Conservation (phyloP, 441 rosid species). For the Gossypium davidsonii region DNA sequence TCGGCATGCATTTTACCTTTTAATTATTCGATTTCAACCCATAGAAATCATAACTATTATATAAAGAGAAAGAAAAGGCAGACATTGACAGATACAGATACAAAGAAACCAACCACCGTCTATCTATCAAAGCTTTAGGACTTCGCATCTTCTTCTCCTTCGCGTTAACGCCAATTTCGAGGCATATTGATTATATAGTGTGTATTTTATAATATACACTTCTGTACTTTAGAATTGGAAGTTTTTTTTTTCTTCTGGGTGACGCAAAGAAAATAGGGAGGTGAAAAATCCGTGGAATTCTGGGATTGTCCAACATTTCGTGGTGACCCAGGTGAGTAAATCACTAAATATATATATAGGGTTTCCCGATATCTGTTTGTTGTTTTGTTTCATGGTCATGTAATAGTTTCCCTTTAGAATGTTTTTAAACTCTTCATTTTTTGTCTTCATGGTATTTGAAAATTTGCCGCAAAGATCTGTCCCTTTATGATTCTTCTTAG, state of each 20-base stretch:
- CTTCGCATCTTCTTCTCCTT: background rate
- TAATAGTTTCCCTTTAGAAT: background rate
- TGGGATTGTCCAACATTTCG: slow-evolving; percentile 17
- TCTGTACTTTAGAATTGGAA: background rate
- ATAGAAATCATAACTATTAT: too few species aligned
- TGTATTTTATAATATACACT: background rate
- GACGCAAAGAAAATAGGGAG: slow-evolving; percentile 3
- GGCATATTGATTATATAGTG: background rate
- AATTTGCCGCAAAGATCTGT: slow-evolving; percentile 8
- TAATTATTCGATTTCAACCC: too few species aligned
- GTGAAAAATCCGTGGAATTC: slow-evolving; percentile 5
- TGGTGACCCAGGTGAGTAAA: slow-evolving; percentile 27
- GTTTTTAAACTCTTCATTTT: background rate
- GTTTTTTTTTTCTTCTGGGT: background rate
- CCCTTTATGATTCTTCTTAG: background rate
- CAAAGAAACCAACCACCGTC: background rate
- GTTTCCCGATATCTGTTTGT: background rate
- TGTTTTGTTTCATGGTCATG: background rate
- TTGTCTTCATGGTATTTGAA: background rate
- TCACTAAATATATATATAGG: slow-evolving; percentile 6
- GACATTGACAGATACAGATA: background rate
- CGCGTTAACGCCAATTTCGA: background rate
- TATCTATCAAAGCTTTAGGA: background rate
- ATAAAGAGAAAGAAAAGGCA: background rate
- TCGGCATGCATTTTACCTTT: too few species aligned